phyloP scores from a whole-genome alignment of 108 stramenopile species.

The Cylindrotheca closterium region DNA sequence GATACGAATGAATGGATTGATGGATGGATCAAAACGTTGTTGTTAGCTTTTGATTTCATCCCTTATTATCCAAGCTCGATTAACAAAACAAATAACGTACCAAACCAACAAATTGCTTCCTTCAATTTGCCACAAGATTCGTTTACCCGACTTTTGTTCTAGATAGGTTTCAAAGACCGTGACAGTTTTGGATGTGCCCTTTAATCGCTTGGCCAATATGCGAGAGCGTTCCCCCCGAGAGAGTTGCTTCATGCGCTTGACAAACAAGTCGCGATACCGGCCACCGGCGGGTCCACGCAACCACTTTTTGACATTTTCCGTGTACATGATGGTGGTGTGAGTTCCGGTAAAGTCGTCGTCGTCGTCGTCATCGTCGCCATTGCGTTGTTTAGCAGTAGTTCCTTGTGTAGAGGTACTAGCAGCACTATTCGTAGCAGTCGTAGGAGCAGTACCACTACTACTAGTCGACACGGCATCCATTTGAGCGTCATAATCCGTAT shows the following conservation, averaged over 20 bases:
- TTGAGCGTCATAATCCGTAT: background rate
- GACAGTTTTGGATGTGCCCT: conserved; percentile 24
- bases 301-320: conserved; percentile 51
- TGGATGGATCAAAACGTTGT: conserved; percentile 6
- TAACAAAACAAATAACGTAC: background rate
- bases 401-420: background rate
- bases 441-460: no score
- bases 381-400: background rate
- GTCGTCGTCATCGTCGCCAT: background rate
- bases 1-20: conserved; percentile 28
- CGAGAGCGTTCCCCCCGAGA: conserved; percentile 38
- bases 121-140: conserved; percentile 53
- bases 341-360: background rate
- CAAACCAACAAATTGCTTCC: conserved; percentile 12
- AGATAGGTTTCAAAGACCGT: conserved; percentile 56
- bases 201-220: conserved; percentile 44
- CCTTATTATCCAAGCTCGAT: background rate
- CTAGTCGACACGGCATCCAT: no score
- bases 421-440: background rate
- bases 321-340: conserved; percentile 18
- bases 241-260: conserved; percentile 39
- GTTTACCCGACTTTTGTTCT: conserved; percentile 47
- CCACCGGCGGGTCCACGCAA: conserved; percentile 29
- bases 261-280: conserved; percentile 45
- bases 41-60: no score